Evolutionary conservation across 1,284 basidiomycete genomes (phyloP).

Genomic region (Leccinum pachyderme): DNA sequence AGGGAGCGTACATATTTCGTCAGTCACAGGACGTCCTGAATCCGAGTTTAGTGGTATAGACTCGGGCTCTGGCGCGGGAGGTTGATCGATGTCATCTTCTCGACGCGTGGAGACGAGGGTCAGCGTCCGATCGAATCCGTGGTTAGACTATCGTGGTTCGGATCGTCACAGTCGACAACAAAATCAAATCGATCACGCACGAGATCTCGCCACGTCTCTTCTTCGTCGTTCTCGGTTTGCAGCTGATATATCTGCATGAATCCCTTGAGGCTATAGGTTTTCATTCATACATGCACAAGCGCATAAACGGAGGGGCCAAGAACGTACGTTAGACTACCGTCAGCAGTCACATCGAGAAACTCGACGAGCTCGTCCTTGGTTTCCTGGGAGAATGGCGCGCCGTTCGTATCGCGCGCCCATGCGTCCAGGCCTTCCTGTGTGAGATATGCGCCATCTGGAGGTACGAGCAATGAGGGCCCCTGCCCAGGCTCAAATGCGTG

Average conservation of each 20-base stretch:
- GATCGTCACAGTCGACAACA: not conserved
- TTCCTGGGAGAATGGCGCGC: constrained; percentile 66
- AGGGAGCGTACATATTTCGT: constrained; percentile 15
- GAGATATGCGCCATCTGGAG: constrained; percentile 59
- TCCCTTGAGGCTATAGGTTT: constrained; percentile 58
- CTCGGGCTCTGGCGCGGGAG: constrained; percentile 7
- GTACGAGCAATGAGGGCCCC: constrained; percentile 37
- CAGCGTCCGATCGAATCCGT: constrained; percentile 70
- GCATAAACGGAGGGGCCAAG: not conserved
- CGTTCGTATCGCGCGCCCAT: constrained; percentile 77
- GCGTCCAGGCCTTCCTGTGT: constrained; percentile 59
- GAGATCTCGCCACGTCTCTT: constrained; percentile 79
- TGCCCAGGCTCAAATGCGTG: not conserved
- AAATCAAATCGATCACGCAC: constrained; percentile 41
- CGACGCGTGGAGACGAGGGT: constrained; percentile 56
- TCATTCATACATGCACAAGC: not conserved
- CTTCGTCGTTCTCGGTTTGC: constrained; percentile 78
- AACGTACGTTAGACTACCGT: constrained; percentile 71
- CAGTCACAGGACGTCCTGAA: not conserved
- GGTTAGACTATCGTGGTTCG: constrained; percentile 49
- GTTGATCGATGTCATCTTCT: constrained; percentile 43
- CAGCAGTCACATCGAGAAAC: constrained; percentile 69
- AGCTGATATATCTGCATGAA: constrained; percentile 78
- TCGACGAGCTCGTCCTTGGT: constrained; percentile 74
- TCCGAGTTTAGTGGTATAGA: constrained; percentile 14